phyloP scores from a whole-genome alignment of 148 eudicot genomes.

The Suaeda aralocaspica region DNA sequence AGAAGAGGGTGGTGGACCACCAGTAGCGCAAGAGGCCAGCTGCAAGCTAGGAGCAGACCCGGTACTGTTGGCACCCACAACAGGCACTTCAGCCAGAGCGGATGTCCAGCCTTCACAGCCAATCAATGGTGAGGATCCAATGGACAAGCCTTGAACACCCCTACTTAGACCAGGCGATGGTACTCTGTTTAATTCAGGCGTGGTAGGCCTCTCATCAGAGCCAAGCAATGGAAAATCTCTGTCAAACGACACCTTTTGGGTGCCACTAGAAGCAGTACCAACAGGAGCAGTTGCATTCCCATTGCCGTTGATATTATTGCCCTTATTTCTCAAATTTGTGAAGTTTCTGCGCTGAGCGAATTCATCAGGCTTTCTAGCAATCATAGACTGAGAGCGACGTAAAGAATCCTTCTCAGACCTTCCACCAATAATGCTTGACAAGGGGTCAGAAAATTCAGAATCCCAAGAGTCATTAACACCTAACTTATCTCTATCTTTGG shows the following conservation, averaged over 20 bases:
- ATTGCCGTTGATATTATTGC: slow-evolving; percentile 24
- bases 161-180: slow-evolving; percentile 66
- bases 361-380: slow-evolving; percentile 51
- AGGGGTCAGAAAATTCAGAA: slow-evolving; percentile 54
- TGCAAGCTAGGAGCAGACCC: slow-evolving; percentile 36
- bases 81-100: slow-evolving; percentile 78
- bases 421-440: slow-evolving; percentile 41
- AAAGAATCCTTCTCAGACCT: slow-evolving; percentile 49
- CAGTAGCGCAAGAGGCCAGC: slow-evolving; percentile 10
- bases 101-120: slow-evolving; percentile 87
- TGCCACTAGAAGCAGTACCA: slow-evolving; percentile 29
- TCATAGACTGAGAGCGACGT: slow-evolving; percentile 64
- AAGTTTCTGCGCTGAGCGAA: slow-evolving; percentile 29
- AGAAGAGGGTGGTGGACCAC: slow-evolving; percentile 2
- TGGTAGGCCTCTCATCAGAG: slow-evolving; percentile 58
- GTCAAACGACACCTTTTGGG: slow-evolving; percentile 57
- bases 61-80: slow-evolving; percentile 34
- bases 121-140: slow-evolving; percentile 47
- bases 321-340: slow-evolving; percentile 30
- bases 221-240: slow-evolving; percentile 77
- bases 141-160: slow-evolving; percentile 58
- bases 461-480: slow-evolving; percentile 52
- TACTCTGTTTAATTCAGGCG: slow-evolving; percentile 53
- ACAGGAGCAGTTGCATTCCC: slow-evolving; percentile 40
- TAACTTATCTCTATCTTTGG: slow-evolving; percentile 58